Conservation (phyloP, 257 asterid genomes). For the Solanum chmielewskii region DNA sequence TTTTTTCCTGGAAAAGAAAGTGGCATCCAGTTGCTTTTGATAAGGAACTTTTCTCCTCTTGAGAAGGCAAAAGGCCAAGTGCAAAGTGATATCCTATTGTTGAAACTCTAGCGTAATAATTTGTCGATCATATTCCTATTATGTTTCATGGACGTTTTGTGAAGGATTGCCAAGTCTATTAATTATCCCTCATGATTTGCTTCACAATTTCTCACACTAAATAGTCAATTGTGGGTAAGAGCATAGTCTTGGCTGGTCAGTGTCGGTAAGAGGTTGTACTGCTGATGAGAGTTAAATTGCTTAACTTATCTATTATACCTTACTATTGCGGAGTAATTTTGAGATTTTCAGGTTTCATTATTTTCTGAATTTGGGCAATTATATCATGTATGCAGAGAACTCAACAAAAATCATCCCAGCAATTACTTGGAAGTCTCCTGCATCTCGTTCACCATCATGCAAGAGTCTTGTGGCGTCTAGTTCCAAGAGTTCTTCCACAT, state of each 20-base stretch:
- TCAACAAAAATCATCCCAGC: slow-evolving; percentile 65
- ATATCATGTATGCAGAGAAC: slow-evolving; percentile 44
- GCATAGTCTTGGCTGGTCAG: background rate
- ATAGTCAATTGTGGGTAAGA: background rate
- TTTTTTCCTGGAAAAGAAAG: background rate
- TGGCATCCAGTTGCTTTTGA: background rate
- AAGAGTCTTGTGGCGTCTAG: slow-evolving; percentile 72
- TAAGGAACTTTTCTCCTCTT: background rate
- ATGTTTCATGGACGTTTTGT: background rate
- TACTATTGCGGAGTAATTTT: background rate
- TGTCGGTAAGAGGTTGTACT: background rate
- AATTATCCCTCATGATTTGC: background rate
- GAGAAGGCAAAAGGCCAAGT: background rate
- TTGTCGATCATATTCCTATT: background rate
- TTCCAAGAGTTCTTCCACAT: slow-evolving; percentile 58
- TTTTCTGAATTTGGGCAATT: background rate
- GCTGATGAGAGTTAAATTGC: background rate
- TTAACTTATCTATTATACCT: background rate
- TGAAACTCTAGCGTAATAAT: background rate
- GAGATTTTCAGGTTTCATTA: background rate
- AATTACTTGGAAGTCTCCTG: slow-evolving; percentile 48
- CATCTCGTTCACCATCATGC: slow-evolving; percentile 31
- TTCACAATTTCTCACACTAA: background rate
- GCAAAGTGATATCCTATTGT: background rate
- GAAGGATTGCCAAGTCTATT: background rate